Base-by-base conservation (phyloP, 495 filamentous ascomycete genomes). In the Jackrogersella multiformis region DNA sequence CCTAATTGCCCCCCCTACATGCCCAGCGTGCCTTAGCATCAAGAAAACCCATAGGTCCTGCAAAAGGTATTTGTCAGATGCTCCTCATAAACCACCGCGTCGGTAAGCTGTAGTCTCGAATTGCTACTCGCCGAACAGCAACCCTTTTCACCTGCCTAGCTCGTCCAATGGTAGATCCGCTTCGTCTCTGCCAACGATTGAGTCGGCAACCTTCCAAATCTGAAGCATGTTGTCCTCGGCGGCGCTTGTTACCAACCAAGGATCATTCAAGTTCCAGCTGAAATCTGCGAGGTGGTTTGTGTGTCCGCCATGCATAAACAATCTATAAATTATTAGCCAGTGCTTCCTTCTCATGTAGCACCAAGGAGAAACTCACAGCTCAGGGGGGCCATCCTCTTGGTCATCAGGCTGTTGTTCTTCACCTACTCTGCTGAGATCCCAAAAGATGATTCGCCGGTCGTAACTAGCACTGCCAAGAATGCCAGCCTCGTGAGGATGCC, bases 241-340 rank as follows among this genome's bases (percentile, higher is more conserved):
- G 9, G 94, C 94, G 48, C 90, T 94, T 72, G 91, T 92, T 56
- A 98, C 88, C 26, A 96, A 86, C 96, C 96, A 99, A 10, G 93
- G 93, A 71, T 97, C 91, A 70, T 93, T 97, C 61, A 88, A 85
- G 74, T 98, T 99, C 94, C 94, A 99, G 81, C 89, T 93, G 70
- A 99, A 98, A 77, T 99, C 96, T 8, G 91, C 90, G 38, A 99
- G 88, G 56, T 94, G 90, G 74, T 97, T 97, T 13, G 94, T 99
- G 79, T 98, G 96, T 20, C 96, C 96, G 61, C 95, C 96, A 70
- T 99, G 96, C 95, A 99, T 99, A 76, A 99, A 99, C 12, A 97
- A 80, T 45, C 90, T 92, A 65, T 7, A 12, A 53, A 20, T 12
- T 24, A 53, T 75, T 72, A 79, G 74, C 41, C 56, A 64, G 24